These are phyloP conservation scores for Ogataea neopini DNA, from an alignment of 805 yeast genomes.

Conservation along the genomic window DNA sequence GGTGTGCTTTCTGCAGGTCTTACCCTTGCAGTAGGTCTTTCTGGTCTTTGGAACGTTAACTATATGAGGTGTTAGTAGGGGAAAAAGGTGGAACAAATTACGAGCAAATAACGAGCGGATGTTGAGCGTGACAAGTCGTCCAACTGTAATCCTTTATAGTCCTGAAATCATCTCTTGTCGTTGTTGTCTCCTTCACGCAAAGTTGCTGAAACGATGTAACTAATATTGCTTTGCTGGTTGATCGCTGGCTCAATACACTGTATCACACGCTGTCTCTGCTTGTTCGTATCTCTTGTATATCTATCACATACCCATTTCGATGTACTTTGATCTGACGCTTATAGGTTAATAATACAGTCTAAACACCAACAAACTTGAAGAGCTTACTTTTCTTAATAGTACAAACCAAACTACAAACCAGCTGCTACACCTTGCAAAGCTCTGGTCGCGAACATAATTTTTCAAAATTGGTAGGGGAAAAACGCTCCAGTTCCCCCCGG, in stretches of 20 bases:
- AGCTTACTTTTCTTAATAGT: neutral
- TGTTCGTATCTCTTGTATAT: neutral
- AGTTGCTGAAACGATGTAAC: no score
- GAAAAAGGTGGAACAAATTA: neutral
- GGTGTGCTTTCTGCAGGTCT: slow-evolving; percentile 98
- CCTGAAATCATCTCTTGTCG: no score
- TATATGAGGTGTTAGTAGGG: slow-evolving; percentile 34
- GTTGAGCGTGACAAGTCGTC: no score
- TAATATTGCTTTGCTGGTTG: no score
- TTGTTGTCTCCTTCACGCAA: no score
- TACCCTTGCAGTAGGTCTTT: slow-evolving; percentile 99
- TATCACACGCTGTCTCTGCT: neutral
- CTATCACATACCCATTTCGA: slow-evolving; percentile 24
- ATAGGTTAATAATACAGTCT: neutral
- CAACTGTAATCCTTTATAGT: no score
- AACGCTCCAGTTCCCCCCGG: neutral
- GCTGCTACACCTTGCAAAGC: slow-evolving; percentile 1
- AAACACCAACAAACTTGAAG: neutral
- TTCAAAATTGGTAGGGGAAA: no score
- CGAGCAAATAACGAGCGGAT: no score
- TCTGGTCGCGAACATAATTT: slow-evolving; percentile 2
- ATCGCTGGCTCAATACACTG: no score
- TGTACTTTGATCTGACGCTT: slow-evolving; percentile 9
- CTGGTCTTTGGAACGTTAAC: slow-evolving; percentile 99
- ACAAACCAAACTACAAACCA: slow-evolving; percentile 6